Conservation (phyloP, 331 rosid species). For the Quercus phellos region DNA sequence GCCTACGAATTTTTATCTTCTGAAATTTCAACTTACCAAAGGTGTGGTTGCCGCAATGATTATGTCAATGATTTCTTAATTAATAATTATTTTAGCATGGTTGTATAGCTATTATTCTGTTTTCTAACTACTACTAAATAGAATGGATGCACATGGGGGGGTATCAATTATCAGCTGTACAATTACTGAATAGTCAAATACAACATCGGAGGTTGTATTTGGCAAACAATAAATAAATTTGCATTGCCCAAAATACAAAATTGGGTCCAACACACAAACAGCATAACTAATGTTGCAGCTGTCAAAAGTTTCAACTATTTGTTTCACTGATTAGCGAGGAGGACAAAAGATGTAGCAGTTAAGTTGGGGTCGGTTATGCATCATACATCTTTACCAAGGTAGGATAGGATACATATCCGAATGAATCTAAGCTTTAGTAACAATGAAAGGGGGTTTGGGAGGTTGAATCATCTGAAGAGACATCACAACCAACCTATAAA, state of each 20-base stretch:
- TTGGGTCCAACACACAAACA: too few relatives aligned
- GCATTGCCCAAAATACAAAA: background rate
- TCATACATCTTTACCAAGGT: slow-evolving; percentile 27
- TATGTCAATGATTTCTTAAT: background rate
- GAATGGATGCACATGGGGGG: background rate
- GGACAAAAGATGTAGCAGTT: background rate
- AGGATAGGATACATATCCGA: slow-evolving; percentile 25
- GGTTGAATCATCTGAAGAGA: slow-evolving; percentile 31
- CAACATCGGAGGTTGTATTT: background rate
- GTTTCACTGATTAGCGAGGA: background rate
- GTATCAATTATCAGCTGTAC: background rate
- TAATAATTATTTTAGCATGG: background rate
- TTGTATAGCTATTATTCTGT: background rate
- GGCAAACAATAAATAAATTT: background rate
- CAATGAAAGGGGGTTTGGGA: slow-evolving; percentile 17
- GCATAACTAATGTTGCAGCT: background rate
- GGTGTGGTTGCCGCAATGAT: background rate
- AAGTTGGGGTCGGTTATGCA: slow-evolving; percentile 24
- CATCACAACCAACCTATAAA: slow-evolving; percentile 39
- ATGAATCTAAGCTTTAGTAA: slow-evolving; percentile 28
- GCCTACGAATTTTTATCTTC: background rate
- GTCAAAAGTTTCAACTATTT: background rate
- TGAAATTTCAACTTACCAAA: background rate
- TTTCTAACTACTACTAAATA: background rate
- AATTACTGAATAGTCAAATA: background rate